Evolutionary conservation across 352 stramenopile genomes (phyloP), one percentile per base, ranked within the genome.

Genomic region (Pythium guiyangense): DNA sequence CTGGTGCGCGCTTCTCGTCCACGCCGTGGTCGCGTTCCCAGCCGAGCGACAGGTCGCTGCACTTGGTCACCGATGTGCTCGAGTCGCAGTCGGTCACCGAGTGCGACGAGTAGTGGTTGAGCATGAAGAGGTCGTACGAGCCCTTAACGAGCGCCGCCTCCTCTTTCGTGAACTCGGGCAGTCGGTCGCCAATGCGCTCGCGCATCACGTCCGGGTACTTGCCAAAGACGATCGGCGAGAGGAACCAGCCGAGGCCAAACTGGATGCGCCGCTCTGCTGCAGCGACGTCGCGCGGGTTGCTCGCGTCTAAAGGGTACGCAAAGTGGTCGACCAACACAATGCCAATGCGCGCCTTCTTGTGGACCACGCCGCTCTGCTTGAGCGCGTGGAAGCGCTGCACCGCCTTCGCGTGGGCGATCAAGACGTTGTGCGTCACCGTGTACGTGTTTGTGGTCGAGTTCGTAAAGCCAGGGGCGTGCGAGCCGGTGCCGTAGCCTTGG

Each of bases 101-200:
- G n/a, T n/a, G n/a, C n/a, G 77, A 75, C 42, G 68, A 69, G 70
- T 98, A 98, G 63, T 98, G 85, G 70, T 98, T 98, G 9, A 98
- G 65, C 54, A 97, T 96, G 54, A 98, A 86, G 46, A 98, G 92
- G 63, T 99, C 96, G 58, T 84, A 86, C 44, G 86, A 97, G 22
- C 76, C 83, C 46, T 83, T 80, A 15, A 99, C 57, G 2, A 90
- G 42, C 37, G 70, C 71, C 17, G 79, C 55, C 57, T 98, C 75
- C 6, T 88, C 68, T 2, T 54, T 5, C 35, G 87, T 96, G 63
- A 98, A 98, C 39, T 51, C 46, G 2, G 94, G 94, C 26, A 99
- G 63, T 82, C 71, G 17, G 77, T n/a, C 67, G 6, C 89, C 82
- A 4, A 86, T 73, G 44, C 77, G 74, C 39, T 90, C 55, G 37